Base-by-base conservation (phyloP, 306 rosid genomes). In the Glycine tomentella region DNA sequence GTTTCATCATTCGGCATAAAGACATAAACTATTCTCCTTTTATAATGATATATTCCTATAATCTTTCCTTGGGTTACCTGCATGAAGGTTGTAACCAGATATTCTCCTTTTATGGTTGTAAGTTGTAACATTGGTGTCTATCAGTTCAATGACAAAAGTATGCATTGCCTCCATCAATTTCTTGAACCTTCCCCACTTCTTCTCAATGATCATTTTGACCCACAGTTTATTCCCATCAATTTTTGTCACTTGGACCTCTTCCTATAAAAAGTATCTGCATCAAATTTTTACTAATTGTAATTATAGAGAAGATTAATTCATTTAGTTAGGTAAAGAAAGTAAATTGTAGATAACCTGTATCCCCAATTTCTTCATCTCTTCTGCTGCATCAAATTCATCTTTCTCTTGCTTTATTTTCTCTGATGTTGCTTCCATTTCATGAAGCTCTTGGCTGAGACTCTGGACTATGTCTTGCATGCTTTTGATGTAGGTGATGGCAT, bases 91-190 rank as follows among this genome's bases (percentile, higher is more conserved):
- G 95, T 74, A 34, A 90, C 74, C 8, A 87, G 80, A 75, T 87
- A 77, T 20, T 90, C 89, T 80, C 91, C 93, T 17, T 83, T 83
- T 15, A 49, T 48, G 57, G 94, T 84, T 66, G n/a, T n/a, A n/a
- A n/a, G n/a, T n/a, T n/a, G 95, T 87, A 31, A 88, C 84, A 82
- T 72, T 88, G 5, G 89, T 55, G 69, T 94, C 91, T 10, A 79
- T 71, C 64, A 89, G 69, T 76, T 87, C 91, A 74, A 92, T 86
- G 17, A 93, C 85, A 17, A 80, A 83, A 69, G 71, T 57, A 65
- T 80, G 44, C 79, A 88, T 72, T 14, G 89, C 87, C 58, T 88
- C 89, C 51, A 89, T 45, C 78, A 90, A 42, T 46, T 78, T 87
- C 7, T 66, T 81, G 63, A 94, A 80, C 46, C 84, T 88, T 9